Conservation (phyloP, 179 eudicot species). For the Beta lomatogona region DNA sequence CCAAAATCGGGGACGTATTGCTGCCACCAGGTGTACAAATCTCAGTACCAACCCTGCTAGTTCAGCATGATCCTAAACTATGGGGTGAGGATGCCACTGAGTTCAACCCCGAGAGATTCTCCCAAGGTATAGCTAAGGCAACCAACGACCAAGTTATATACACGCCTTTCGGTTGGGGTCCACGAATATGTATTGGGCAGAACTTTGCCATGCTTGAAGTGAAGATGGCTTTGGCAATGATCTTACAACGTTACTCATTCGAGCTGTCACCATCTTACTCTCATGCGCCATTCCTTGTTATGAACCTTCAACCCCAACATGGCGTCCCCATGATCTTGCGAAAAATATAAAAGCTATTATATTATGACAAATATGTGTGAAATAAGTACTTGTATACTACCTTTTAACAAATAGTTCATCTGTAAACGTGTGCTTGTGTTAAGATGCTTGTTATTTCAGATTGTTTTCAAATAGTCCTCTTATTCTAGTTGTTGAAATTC, state of each 20-base stretch:
- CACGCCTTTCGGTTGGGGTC: background rate
- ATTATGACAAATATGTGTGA: too few species aligned
- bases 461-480: too few species aligned
- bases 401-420: too few species aligned
- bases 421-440: too few species aligned
- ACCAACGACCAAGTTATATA: constrained; percentile 29
- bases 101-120: constrained; percentile 32
- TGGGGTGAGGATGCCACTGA: constrained; percentile 36
- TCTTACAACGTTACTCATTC: constrained; percentile 33
- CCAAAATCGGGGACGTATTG: constrained; percentile 25
- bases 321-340: constrained; percentile 33
- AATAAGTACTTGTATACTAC: too few species aligned
- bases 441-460: too few species aligned
- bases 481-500: too few species aligned
- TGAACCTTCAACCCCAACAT: constrained; percentile 37
- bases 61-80: constrained; percentile 28
- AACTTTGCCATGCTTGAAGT: constrained; percentile 37
- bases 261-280: constrained; percentile 17
- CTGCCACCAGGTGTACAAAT: constrained; percentile 38
- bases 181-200: constrained; percentile 35
- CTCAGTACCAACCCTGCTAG: constrained; percentile 34
- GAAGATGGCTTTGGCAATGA: constrained; percentile 40
- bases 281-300: constrained; percentile 33
- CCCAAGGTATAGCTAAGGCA: constrained; percentile 32
- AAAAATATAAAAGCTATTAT: constrained; percentile 10